These are phyloP conservation scores for Penicillium sp. DNA, from an alignment of 2,329 filamentous ascomycete species.

Conservation along the genomic window DNA sequence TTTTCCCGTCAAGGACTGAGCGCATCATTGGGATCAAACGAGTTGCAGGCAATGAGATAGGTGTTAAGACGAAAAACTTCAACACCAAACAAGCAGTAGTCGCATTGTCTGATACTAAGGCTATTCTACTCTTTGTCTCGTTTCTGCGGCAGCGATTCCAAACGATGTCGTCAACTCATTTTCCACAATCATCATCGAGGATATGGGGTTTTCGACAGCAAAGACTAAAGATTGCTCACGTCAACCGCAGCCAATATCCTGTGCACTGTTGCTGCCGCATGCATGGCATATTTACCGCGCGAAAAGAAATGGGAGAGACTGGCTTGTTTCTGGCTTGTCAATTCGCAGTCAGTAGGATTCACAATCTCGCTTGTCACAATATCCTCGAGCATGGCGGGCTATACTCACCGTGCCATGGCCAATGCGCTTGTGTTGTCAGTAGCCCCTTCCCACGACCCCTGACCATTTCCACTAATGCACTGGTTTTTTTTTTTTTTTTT, in stretches of 20 bases:
- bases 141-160: conserved; percentile 34
- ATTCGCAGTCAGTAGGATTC: conserved; percentile 44
- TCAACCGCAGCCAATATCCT: conserved; percentile 41
- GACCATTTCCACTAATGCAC: background rate
- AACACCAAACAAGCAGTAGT: conserved; percentile 9
- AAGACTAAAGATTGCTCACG: conserved; percentile 38
- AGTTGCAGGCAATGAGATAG: conserved; percentile 8
- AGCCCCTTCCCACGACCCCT: too few species aligned
- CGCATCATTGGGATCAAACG: conserved; percentile 15
- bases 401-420: conserved; percentile 42
- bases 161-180: conserved; percentile 44
- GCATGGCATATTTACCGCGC: conserved; percentile 39
- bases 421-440: conserved; percentile 39
- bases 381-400: conserved; percentile 45
- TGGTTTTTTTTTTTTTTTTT: too few species aligned
- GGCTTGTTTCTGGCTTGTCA: conserved; percentile 46
- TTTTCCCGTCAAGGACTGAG: conserved; percentile 14
- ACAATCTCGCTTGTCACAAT: conserved; percentile 42
- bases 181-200: conserved; percentile 42
- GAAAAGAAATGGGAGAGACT: conserved; percentile 42
- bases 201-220: conserved; percentile 41
- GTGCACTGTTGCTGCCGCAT: conserved; percentile 41
- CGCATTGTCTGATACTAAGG: conserved; percentile 17
- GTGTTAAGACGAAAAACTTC: conserved; percentile 18
- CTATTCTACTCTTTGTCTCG: conserved; percentile 21